Evolutionary conservation across 805 yeast species (phyloP), one percentile per base, ranked within the genome.

Genomic region (Jamesozyma lodderae): DNA sequence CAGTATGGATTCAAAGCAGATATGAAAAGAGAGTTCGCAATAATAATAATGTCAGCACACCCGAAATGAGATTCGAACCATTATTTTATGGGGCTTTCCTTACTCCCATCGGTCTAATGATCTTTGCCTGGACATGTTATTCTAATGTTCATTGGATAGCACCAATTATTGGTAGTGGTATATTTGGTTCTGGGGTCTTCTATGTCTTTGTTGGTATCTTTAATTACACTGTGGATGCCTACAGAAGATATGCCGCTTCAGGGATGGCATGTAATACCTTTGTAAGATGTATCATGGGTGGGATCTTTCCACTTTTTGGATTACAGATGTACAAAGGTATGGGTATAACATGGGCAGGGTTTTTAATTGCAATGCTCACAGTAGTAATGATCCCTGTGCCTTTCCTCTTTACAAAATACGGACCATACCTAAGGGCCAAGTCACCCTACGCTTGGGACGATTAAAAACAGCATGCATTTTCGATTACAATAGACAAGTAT

Each of bases 41-140:
- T 33, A 67, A 77, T 48, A 62, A 66, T 26, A 79, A 78, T 20
- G 53, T 42, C 21, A 71, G 70, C 26, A 61, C 68, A 1, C 84
- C 88, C 4, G 88, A 81, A 57, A 61, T 64, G 20, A 66, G 80
- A 53, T 67, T 81, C 42, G 62, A 73, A 26, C 67, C 81, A 5
- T 72, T 80, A 43, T 74, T 77, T 53, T 55, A 75, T 41, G 92
- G 88, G n/a, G 75, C 84, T 0, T 60, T 78, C 18, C 62, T 72
- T 18, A 63, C 79, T 42, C 86, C 86, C 1, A 64, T 75, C 21
- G 72, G 84, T 0, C 61, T 83, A 37, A 80, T 82, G 65, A 81
- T 87, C 73, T 66, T 82, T 44, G 90, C 78, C 3, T 83, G 92
- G 88, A 70, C 86, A 2, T 70, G 78, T 18, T 71, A 72, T 47